Base-by-base conservation (phyloP, 306 rosid genomes). In the Corylus americana region DNA sequence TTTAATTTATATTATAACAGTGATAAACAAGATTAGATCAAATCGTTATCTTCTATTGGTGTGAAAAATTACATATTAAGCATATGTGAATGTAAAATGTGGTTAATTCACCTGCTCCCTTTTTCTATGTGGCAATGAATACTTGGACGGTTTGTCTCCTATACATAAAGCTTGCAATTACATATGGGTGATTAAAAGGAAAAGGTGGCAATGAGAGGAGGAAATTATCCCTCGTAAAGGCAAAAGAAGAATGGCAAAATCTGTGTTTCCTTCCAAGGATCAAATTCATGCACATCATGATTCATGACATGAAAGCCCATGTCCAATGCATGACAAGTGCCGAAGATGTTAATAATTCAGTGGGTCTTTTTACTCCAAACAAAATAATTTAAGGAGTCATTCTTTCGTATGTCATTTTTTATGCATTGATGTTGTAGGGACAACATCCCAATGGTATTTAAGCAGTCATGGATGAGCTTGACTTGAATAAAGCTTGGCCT, bases 281-380 rank as follows among this genome's bases (percentile, higher is more conserved):
- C 25, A 53, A 53, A 16, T 49, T 49, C 8, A 42, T 42, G 49
- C 39, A 75, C 49, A 75, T 73, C 64, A 71, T 73, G 79, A 66
- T 67, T 78, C 71, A 71, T 73, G 79, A 66, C 55, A 14, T 57
- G 53, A 71, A 73, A 73, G 20, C 70, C 42, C 29, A 73, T 18
- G 39, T 35, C 64, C 29, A 27, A 74, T 63, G 44, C 27, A 35
- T 74, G 61, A 55, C 59, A 74, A 77, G 53, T 35, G 10, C 25
- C 59, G 42, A 12, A 42, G 18, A 16, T 53, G 57, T 53, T 77
- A 4, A 11, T 63, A 48, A 27, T 59, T 44, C n/a, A 49, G 39
- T 37, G 55, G 71, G 2, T 71, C 31, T 20, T 3, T 10, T 22
- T 58, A 22, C 22, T 54, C n/a, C n/a, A 13, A n/a, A 5, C 2